Conservation (phyloP, 148 eudicot species). For the Rhododendron williamsianum region DNA sequence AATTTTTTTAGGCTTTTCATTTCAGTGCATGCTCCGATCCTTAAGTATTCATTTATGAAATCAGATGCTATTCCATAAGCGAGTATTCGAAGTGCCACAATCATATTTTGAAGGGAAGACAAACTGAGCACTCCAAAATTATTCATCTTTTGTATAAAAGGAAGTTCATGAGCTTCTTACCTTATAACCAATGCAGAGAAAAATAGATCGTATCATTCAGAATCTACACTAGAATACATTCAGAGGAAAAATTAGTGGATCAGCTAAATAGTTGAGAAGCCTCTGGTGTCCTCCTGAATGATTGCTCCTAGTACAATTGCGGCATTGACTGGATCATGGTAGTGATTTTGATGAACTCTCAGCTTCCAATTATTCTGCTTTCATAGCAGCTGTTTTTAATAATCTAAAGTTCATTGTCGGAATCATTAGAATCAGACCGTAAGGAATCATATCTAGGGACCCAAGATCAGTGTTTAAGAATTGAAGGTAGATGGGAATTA, state of each 20-base stretch:
- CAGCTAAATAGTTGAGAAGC: neutral
- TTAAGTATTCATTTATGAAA: neutral
- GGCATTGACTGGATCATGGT: too few species aligned
- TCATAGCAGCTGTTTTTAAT: neutral
- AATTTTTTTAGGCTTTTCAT: neutral
- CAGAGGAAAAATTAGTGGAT: neutral
- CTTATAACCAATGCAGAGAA: neutral
- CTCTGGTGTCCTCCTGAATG: neutral
- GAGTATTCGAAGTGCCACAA: neutral
- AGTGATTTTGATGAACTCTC: neutral
- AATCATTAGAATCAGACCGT: neutral
- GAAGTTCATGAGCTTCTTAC: neutral
- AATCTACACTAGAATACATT: neutral
- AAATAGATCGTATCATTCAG: neutral
- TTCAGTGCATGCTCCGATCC: neutral
- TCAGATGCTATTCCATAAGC: neutral
- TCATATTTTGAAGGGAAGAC: too few species aligned
- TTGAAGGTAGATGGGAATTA: neutral
- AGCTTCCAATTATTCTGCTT: neutral
- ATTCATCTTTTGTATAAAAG: neutral
- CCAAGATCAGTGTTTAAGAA: neutral
- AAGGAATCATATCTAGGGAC: neutral
- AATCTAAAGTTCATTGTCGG: neutral
- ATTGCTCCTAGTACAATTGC: neutral
- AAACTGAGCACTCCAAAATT: neutral